Percentiles rank a stretch among this genome's conserved stretches.
Evolutionary conservation across 2,329 filamentous ascomycete species (phyloP).

Genomic region (Fusarium anguioides): DNA sequence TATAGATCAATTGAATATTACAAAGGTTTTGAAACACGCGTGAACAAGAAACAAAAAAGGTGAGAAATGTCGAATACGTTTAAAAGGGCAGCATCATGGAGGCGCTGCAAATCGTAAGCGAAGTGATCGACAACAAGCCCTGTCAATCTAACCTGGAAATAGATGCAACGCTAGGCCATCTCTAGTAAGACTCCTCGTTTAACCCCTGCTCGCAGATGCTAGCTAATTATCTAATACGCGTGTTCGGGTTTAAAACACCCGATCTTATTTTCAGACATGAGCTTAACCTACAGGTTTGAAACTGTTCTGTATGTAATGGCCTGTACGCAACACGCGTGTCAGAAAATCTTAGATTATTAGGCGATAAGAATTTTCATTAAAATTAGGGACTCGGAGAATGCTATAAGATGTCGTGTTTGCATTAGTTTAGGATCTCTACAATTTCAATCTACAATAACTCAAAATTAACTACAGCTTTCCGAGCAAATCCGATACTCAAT

Average conservation of each 20-base stretch:
- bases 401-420: no score
- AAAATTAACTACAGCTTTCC: no score
- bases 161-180: fast-evolving
- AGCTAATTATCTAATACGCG: constrained; percentile 31
- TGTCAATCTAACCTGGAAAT: background rate
- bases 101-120: background rate
- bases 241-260: background rate
- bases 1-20: background rate
- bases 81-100: background rate
- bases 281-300: background rate
- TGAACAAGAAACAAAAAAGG: background rate
- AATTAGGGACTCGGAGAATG: no score
- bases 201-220: fast-evolving
- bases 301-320: background rate
- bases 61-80: no score
- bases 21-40: background rate
- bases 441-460: no score
- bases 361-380: no score
- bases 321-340: constrained; percentile 32
- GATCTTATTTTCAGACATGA: background rate
- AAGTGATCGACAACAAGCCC: background rate
- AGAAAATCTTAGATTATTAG: background rate
- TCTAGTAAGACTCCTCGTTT: fast-evolving
- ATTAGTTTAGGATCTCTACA: no score
- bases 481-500: no score